These are phyloP conservation scores for Diplogelasinospora grovesii DNA, from an alignment of 495 filamentous ascomycete genomes.

Conservation along the genomic window DNA sequence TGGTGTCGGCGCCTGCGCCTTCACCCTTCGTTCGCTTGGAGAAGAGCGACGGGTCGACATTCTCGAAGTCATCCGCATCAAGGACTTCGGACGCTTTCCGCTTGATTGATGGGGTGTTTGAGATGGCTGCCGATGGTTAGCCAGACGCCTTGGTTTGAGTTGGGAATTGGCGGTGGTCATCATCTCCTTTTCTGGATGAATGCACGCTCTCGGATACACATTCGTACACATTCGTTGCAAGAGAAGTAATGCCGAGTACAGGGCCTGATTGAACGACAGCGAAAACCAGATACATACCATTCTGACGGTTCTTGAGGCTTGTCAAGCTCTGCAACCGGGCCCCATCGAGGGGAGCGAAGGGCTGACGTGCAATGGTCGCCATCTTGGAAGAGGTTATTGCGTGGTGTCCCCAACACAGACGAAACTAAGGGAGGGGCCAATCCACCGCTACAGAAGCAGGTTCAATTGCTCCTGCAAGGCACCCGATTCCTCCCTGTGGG, in stretches of 20 bases:
- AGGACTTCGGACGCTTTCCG: slow-evolving; percentile 39
- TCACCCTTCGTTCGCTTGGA: slow-evolving; percentile 69
- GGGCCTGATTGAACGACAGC: slow-evolving; percentile 13
- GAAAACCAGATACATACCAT: slow-evolving; percentile 44
- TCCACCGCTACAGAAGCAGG: too few species aligned
- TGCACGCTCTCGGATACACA: too few species aligned
- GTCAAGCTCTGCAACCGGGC: slow-evolving; percentile 48
- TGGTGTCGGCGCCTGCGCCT: slow-evolving; percentile 38
- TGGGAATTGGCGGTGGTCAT: too few species aligned
- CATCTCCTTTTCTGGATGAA: too few species aligned
- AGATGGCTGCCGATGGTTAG: slow-evolving; percentile 28
- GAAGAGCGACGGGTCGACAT: slow-evolving; percentile 65
- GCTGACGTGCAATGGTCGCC: slow-evolving; percentile 45
- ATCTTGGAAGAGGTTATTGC: slow-evolving; percentile 33
- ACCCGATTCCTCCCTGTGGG: slow-evolving; percentile 1
- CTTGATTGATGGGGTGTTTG: slow-evolving; percentile 33
- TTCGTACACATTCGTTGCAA: too few species aligned
- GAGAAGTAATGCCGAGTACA: slow-evolving; percentile 1
- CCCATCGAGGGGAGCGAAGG: slow-evolving; percentile 50
- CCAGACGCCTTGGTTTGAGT: neutral
- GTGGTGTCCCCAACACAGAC: too few species aligned
- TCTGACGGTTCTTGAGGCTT: slow-evolving; percentile 56
- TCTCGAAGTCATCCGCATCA: slow-evolving; percentile 63
- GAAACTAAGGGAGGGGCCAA: too few species aligned
- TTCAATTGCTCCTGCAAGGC: too few species aligned